Base-by-base conservation (phyloP, 805 yeast genomes). In the Wickerhamiella spandovensis region DNA sequence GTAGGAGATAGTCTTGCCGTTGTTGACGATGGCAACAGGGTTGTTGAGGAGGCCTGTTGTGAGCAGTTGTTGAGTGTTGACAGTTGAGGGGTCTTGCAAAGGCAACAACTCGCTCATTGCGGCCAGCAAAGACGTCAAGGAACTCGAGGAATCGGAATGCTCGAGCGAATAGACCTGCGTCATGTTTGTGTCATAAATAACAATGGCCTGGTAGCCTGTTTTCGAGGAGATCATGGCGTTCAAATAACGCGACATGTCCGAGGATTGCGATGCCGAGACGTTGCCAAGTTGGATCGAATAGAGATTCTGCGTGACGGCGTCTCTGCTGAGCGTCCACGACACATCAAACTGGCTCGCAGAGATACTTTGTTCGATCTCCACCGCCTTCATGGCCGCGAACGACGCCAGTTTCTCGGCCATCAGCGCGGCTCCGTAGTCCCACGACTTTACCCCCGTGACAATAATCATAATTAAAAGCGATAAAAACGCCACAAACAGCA, bases 361-460 rank as follows among this genome's bases (percentile, higher is more conserved):
- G 22, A 56, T 17, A 3, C 35, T 43, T 4, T 53, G 50, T 48
- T 56, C 53, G 22, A 53, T 44, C 21, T 51, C 52, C 13, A 48
- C 48, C 12, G 61, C 52, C 17, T 53, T 48, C 38, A 53, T 46
- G 5, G 56, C 49, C 2, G 60, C 60, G 20, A 47, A 54, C 18
- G 49, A 52, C 12, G 57, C 50, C 20, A 58, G 54, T 20, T 54
- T 50, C n/a, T 42, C 46, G 15, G 46, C 46, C 48, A 56, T 44
- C 15, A 58, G 54, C 28, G 41, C 22, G 39, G 50, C 25, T 6
- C 56, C 56, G 43, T 50, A 45, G 25, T 41, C 20, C 30, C 53
- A 47, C 1, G 57, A 47, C 51, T 46, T 43, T 46, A 38, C 46
- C 38, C 50, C 49, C 6, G 57, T 46, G 30, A 50, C 48, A 32